Percentiles rank a stretch among this genome's conserved stretches.
phyloP scores from a whole-genome alignment of 2,329 filamentous ascomycete species.

The Plenodomus lindquistii region DNA sequence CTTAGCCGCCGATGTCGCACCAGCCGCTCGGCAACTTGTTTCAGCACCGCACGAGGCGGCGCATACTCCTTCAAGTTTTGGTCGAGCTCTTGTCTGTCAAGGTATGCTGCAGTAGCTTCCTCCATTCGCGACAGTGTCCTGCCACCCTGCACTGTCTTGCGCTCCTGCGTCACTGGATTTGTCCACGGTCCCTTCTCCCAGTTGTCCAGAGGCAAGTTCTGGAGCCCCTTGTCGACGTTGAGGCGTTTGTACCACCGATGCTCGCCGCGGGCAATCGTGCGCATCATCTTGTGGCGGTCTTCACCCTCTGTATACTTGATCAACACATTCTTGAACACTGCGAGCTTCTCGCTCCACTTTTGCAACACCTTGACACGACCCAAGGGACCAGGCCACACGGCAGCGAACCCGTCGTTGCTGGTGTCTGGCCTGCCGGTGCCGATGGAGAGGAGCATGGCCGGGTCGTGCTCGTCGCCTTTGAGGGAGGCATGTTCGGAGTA shows the following conservation, averaged over 20 bases:
- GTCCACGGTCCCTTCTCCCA: constrained; percentile 51
- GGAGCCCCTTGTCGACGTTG: constrained; percentile 52
- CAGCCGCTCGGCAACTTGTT: constrained; percentile 53
- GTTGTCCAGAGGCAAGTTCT: constrained; percentile 52
- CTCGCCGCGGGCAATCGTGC: constrained; percentile 51
- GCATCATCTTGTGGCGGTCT: constrained; percentile 52
- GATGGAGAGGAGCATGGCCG: constrained; percentile 51
- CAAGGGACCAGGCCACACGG: constrained; percentile 51
- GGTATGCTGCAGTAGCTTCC: constrained; percentile 46
- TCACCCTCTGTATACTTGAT: constrained; percentile 59
- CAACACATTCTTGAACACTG: constrained; percentile 54
- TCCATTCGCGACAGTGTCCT: constrained; percentile 52
- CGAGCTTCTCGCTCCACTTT: constrained; percentile 54
- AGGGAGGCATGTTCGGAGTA: constrained; percentile 53
- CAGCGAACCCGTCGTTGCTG: constrained; percentile 52
- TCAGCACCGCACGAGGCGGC: constrained; percentile 49
- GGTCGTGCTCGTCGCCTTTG: constrained; percentile 48
- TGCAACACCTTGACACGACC: constrained; percentile 47
- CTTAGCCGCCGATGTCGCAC: constrained; percentile 51
- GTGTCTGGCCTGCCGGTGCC: constrained; percentile 53
- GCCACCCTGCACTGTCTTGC: constrained; percentile 45
- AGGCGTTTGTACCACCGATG: constrained; percentile 57
- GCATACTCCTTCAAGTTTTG: constrained; percentile 51
- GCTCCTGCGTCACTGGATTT: constrained; percentile 34
- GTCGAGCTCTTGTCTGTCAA: constrained; percentile 39